These are phyloP conservation scores for Amanita rimosa DNA, from an alignment of 768 basidiomycete genomes.

Conservation along the genomic window DNA sequence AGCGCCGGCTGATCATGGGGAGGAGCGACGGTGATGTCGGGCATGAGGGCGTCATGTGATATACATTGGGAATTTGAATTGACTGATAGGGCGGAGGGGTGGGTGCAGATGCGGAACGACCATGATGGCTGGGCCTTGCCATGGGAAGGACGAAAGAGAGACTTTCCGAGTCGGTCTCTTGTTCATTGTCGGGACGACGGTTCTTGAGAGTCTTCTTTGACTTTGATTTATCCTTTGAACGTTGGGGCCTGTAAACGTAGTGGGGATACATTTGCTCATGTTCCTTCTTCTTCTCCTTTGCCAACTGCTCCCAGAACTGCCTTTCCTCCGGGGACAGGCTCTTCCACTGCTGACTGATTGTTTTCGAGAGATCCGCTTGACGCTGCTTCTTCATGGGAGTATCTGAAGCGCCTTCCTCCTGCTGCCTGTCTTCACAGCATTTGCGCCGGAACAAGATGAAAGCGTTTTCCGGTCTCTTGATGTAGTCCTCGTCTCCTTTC, in stretches of 20 bases:
- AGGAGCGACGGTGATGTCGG: constrained; percentile 50
- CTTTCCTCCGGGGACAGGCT: constrained; percentile 52
- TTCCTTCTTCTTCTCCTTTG: constrained; percentile 73
- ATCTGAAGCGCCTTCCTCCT: constrained; percentile 32
- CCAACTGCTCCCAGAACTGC: constrained; percentile 63
- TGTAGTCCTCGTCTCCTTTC: constrained; percentile 75
- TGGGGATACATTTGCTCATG: constrained; percentile 65
- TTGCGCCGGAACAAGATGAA: constrained; percentile 79
- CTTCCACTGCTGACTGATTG: constrained; percentile 77
- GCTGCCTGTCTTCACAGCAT: constrained; percentile 64
- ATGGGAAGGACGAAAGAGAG: constrained; percentile 31
- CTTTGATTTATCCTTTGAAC: constrained; percentile 43
- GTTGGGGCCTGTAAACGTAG: constrained; percentile 72
- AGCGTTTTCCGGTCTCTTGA: constrained; percentile 77
- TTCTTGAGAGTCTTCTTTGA: constrained; percentile 25
- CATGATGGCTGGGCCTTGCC: constrained; percentile 14
- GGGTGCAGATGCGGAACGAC: constrained; percentile 41
- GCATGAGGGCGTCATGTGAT: constrained; percentile 41
- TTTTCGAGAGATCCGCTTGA: constrained; percentile 57
- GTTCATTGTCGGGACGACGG: constrained; percentile 21
- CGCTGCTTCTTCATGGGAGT: constrained; percentile 59
- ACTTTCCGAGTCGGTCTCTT: constrained; percentile 23
- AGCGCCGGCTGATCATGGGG: constrained; percentile 50
- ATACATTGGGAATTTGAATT: constrained; percentile 59
- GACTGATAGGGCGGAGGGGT: constrained; percentile 59